Evolutionary conservation across 345 rosid species (phyloP), one percentile per base, ranked within the genome.

Genomic region (Salix udensis): DNA sequence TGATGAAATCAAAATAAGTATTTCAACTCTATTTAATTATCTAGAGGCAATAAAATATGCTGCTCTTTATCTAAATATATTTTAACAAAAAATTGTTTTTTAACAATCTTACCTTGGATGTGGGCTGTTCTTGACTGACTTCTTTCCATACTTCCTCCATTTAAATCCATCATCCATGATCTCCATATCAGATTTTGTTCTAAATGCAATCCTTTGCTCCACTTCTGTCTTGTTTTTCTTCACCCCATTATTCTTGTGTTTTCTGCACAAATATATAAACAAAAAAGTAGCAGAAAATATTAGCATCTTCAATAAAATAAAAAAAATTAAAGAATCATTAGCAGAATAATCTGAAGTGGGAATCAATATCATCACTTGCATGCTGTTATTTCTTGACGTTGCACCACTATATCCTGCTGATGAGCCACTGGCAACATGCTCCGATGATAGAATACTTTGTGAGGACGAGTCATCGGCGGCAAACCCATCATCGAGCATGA

Each of bases 111-210:
- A 93, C 98, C 98, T 93, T 31, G 96, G 97, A 83, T 95, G 82
- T 5, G 88, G 90, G 82, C 86, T 91, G 89, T 90, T 91, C 85
- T 94, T 94, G 75, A 94, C 91, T 0, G 95, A 87, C 74, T 94
- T 94, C 83, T 94, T 92, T 15, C 98, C 98, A 62, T 94, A 94
- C 46, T 94, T 94, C 82, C 98, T 88, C 98, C 98, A 94, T 75
- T 88, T 92, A 66, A 80, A 94, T 12, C 98, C 98, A 85, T 95
- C 98, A 67, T 95, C 96, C 90, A 93, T 90, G 50, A 93, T 84
- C 72, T 95, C 98, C 69, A 86, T 70, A 80, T 90, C 89, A 26
- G 98, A 91, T 82, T 88, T 88, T 28, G 92, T 93, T 81, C 90
- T 85, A 76, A 95, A 95, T 78, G 98, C 97, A 77, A 95, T 90